Evolutionary conservation across 129 eudicot genomes (phyloP).

Genomic region (Saussurea involucrata): DNA sequence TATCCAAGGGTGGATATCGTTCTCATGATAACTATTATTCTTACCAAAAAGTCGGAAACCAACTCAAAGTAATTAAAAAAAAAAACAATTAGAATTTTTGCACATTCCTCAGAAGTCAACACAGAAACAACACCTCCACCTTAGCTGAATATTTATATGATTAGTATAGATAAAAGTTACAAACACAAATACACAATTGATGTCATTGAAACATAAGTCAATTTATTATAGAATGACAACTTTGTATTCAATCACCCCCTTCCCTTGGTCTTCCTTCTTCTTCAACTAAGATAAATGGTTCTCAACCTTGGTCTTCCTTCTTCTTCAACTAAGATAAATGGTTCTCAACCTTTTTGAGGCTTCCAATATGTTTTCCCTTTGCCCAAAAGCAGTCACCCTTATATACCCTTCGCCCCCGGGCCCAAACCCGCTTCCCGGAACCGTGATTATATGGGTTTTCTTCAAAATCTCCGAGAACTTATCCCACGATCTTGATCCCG

Average conservation of each 20-base stretch:
- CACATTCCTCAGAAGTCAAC: too few species aligned
- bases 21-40: too few species aligned
- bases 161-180: not conserved
- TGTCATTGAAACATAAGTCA: not conserved
- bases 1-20: too few species aligned
- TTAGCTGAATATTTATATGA: not conserved
- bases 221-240: not conserved
- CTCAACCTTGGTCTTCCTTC: not conserved
- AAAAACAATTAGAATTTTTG: too few species aligned
- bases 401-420: slow-evolving; percentile 82
- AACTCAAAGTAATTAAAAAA: too few species aligned
- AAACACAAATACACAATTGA: not conserved
- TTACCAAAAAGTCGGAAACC: too few species aligned
- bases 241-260: not conserved
- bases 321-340: slow-evolving; percentile 1
- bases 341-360: slow-evolving; percentile 59
- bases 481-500: slow-evolving; percentile 86
- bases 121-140: too few species aligned
- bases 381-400: slow-evolving; percentile 79
- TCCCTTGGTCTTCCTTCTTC: not conserved
- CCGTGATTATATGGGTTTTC: slow-evolving; percentile 70
- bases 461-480: slow-evolving; percentile 65
- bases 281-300: slow-evolving; percentile 11
- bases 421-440: slow-evolving; percentile 94
- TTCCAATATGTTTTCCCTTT: slow-evolving; percentile 59